Conservation (phyloP, 2,329 filamentous ascomycete genomes). For the Lasiodiplodia citricola region DNA sequence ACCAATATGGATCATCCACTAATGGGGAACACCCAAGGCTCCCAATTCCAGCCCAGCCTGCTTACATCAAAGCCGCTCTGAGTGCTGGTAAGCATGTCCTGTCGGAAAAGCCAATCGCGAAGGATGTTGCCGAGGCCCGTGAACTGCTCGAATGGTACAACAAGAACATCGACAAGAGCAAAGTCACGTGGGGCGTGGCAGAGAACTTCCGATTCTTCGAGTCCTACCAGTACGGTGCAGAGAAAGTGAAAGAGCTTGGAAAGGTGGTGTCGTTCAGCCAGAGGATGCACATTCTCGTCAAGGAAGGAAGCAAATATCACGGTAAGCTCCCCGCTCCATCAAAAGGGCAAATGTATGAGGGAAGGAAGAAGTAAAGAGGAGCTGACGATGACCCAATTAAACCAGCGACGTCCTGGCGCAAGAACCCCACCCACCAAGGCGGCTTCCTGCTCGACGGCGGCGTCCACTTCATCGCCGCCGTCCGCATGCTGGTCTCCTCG, state of each 20-base stretch:
- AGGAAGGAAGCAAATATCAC: conserved; percentile 60
- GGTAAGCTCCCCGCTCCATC: not conserved
- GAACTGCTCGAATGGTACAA: conserved; percentile 48
- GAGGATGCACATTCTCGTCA: conserved; percentile 52
- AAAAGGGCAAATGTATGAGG: no score
- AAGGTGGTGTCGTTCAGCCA: conserved; percentile 61
- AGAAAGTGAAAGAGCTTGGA: conserved; percentile 59
- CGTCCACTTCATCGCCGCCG: conserved; percentile 71
- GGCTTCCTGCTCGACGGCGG: conserved; percentile 79
- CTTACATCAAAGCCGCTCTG: conserved; percentile 63
- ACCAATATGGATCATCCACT: not conserved
- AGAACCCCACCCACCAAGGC: conserved; percentile 72
- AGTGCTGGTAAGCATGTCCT: conserved; percentile 72
- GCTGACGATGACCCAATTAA: not conserved
- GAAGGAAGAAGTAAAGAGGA: not conserved
- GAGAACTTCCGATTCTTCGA: conserved; percentile 75
- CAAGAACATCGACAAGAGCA: conserved; percentile 38
- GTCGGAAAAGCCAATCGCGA: conserved; percentile 71
- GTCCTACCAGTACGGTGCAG: conserved; percentile 58
- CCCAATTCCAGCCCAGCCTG: conserved; percentile 66
- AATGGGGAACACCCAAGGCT: conserved; percentile 48
- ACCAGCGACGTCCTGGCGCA: conserved; percentile 65
- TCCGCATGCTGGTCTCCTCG: conserved; percentile 62
- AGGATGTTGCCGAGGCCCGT: conserved; percentile 59
- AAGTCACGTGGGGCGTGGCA: conserved; percentile 52